phyloP scores from a whole-genome alignment of 257 asterid species.

The Primulina eburnea region DNA sequence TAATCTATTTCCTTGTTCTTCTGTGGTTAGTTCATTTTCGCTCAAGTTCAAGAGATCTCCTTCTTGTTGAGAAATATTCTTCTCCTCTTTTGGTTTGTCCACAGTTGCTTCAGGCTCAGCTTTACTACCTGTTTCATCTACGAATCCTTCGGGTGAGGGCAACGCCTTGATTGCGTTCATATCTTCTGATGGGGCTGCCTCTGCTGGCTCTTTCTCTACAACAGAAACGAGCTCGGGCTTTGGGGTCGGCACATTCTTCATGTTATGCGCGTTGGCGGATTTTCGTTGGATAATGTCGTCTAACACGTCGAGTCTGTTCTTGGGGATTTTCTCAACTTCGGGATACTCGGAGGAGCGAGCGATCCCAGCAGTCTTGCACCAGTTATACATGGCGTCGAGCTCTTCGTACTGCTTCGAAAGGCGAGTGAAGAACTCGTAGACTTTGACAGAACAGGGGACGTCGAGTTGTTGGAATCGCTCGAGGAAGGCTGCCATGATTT shows the following conservation, averaged over 20 bases:
- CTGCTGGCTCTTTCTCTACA: conserved; percentile 18
- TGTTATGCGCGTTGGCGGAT: conserved; percentile 36
- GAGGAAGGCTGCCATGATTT: conserved; percentile 57
- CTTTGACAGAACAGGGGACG: conserved; percentile 53
- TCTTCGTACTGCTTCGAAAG: conserved; percentile 82
- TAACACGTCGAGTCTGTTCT: conserved; percentile 77
- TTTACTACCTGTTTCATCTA: conserved; percentile 29
- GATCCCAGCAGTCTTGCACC: conserved; percentile 68
- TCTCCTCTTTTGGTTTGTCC: conserved; percentile 31
- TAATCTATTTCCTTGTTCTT: conserved; percentile 58
- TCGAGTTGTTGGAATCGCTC: conserved; percentile 86
- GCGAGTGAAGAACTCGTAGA: conserved; percentile 67
- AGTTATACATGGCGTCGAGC: conserved; percentile 62
- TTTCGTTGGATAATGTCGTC: conserved; percentile 72
- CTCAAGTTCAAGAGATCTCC: conserved; percentile 79
- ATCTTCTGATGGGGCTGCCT: conserved; percentile 52
- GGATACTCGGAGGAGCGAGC: conserved; percentile 79
- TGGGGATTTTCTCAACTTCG: conserved; percentile 69
- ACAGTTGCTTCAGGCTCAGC: conserved; percentile 18
- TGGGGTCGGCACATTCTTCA: conserved; percentile 12
- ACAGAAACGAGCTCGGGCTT: conserved; percentile 32
- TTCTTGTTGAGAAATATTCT: conserved; percentile 32
- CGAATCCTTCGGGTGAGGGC: conserved; percentile 65
- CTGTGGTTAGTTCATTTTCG: conserved; percentile 47
- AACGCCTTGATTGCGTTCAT: conserved; percentile 62